Evolutionary conservation across 768 basidiomycete species (phyloP).

Genomic region (Collybia sp.): DNA sequence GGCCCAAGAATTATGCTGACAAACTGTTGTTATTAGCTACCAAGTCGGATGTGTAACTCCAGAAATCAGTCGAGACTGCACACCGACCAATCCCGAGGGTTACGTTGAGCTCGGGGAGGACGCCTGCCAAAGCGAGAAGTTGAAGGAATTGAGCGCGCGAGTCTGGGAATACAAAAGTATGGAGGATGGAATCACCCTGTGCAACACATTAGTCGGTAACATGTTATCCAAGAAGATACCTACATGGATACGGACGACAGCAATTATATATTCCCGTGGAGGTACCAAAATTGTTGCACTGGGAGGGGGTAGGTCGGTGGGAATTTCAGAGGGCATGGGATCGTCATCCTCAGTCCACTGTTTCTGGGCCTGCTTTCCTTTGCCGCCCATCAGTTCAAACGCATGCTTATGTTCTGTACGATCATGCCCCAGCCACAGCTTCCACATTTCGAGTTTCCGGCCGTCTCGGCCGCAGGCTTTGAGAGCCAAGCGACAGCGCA

Average conservation of each 20-base stretch:
- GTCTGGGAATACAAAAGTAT: constrained; percentile 67
- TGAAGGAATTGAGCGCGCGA: constrained; percentile 66
- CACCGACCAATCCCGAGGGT: constrained; percentile 23
- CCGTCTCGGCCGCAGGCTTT: constrained; percentile 58
- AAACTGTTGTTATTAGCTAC: too few species aligned
- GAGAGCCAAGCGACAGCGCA: constrained; percentile 48
- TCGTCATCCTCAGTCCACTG: constrained; percentile 44
- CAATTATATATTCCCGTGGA: constrained; percentile 38
- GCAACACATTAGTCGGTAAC: neutral
- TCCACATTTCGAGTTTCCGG: constrained; percentile 73
- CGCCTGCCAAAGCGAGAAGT: constrained; percentile 42
- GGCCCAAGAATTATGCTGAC: too few species aligned
- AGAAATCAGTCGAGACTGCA: constrained; percentile 54
- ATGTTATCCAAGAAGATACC: constrained; percentile 15
- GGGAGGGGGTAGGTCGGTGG: neutral
- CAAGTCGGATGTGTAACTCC: constrained; percentile 18
- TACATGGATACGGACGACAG: constrained; percentile 58
- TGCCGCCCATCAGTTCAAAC: constrained; percentile 13
- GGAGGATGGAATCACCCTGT: constrained; percentile 54
- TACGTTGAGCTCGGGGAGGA: constrained; percentile 32
- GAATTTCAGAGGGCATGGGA: constrained; percentile 3
- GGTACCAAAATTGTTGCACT: constrained; percentile 16
- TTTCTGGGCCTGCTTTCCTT: constrained; percentile 32
- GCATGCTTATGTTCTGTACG: constrained; percentile 19
- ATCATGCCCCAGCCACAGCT: constrained; percentile 54